These are phyloP conservation scores for Juglanconis sp. DNA, from an alignment of 2,329 filamentous ascomycete genomes.

Conservation along the genomic window DNA sequence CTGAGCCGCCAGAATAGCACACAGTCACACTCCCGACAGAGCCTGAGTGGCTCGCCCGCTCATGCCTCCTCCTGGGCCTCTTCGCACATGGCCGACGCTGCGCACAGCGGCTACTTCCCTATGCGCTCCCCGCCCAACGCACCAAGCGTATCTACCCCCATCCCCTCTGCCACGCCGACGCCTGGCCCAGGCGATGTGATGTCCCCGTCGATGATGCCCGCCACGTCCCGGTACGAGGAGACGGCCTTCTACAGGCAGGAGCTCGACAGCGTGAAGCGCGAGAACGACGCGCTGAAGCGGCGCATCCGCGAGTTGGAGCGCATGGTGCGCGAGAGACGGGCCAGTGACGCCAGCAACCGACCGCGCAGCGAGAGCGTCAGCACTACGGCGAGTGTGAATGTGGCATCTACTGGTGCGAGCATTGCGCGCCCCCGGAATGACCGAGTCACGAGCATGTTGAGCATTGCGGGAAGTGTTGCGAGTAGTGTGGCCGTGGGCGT, in stretches of 20 bases:
- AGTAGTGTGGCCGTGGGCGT: constrained; percentile 52
- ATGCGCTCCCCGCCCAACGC: constrained; percentile 21
- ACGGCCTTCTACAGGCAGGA: constrained; percentile 58
- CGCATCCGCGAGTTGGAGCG: constrained; percentile 61
- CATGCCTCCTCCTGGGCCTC: constrained; percentile 44
- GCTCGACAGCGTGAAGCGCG: constrained; percentile 58
- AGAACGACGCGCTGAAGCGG: constrained; percentile 61
- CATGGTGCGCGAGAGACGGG: constrained; percentile 45
- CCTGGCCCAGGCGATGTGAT: constrained; percentile 38
- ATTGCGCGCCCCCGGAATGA: constrained; percentile 47
- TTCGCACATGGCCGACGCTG: constrained; percentile 39
- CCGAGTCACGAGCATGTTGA: constrained; percentile 43
- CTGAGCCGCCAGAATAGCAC: constrained; percentile 55
- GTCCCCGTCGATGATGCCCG: constrained; percentile 53
- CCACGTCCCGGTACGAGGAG: constrained; percentile 61
- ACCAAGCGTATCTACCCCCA: constrained; percentile 31
- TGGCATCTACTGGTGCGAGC: constrained; percentile 32
- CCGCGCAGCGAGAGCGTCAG: constrained; percentile 43
- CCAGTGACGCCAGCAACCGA: constrained; percentile 42
- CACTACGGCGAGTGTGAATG: constrained; percentile 28
- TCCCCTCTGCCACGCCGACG: constrained; percentile 39
- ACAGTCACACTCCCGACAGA: constrained; percentile 44
- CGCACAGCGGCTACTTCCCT: constrained; percentile 30
- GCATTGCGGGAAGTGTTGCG: constrained; percentile 30
- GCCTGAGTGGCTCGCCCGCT: constrained; percentile 48